Conservation (phyloP, 2,329 filamentous ascomycete genomes). For the Aureobasidium sp. region DNA sequence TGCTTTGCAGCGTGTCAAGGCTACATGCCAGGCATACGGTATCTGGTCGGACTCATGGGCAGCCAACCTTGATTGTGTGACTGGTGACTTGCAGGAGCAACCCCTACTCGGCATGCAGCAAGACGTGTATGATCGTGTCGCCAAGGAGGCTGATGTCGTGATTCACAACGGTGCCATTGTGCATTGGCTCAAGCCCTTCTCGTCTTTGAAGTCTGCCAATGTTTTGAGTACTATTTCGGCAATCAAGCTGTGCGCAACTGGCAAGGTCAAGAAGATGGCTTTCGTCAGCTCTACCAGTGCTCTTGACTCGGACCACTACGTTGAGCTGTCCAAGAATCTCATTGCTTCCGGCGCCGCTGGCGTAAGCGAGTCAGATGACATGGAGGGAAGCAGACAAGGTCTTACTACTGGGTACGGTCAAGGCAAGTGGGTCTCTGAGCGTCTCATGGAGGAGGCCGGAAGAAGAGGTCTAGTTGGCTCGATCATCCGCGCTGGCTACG, state of each 20-base stretch:
- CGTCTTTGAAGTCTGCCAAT: constrained; percentile 64
- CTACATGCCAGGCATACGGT: constrained; percentile 67
- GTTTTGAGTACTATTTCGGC: constrained; percentile 74
- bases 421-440: constrained; percentile 74
- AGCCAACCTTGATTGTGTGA: constrained; percentile 57
- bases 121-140: constrained; percentile 57
- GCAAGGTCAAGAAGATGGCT: constrained; percentile 69
- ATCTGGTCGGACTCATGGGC: constrained; percentile 69
- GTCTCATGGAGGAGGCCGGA: constrained; percentile 71
- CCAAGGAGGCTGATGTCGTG: constrained; percentile 59
- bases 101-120: constrained; percentile 66
- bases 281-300: constrained; percentile 80
- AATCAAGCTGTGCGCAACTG: constrained; percentile 66
- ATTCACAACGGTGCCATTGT: constrained; percentile 73
- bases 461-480: constrained; percentile 66
- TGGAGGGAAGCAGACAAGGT: constrained; percentile 67
- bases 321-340: constrained; percentile 61
- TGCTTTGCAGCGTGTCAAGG: constrained; percentile 58
- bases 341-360: constrained; percentile 55
- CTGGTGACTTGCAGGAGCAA: constrained; percentile 64
- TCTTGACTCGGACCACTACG: constrained; percentile 75
- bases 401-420: constrained; percentile 87
- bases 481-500: constrained; percentile 78
- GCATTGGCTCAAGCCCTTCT: constrained; percentile 77
- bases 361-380: constrained; percentile 68